Percentiles rank a stretch among this genome's conserved stretches.
These are phyloP conservation scores for Lactuca sativa DNA, from an alignment of 129 eudicot genomes.

Conservation along the genomic window DNA sequence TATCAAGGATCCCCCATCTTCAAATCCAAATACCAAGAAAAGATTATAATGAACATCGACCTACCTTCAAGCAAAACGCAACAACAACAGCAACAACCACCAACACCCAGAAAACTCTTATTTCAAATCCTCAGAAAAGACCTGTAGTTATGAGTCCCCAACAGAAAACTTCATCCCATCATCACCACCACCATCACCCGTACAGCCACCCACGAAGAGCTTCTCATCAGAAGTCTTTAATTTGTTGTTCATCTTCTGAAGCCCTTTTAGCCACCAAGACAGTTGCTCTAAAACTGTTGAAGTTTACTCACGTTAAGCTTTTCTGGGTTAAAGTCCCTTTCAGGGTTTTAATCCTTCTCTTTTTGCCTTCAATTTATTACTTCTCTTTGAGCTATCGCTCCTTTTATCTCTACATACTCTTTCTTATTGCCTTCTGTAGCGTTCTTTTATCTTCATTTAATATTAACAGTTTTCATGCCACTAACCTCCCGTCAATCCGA, in stretches of 20 bases:
- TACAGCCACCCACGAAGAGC: slow-evolving; percentile 11
- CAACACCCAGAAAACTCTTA: slow-evolving; percentile 22
- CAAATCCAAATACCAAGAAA: slow-evolving; percentile 31
- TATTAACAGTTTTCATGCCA: slow-evolving; percentile 24
- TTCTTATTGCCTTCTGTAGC: slow-evolving; percentile 42
- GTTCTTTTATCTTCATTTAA: slow-evolving; percentile 35
- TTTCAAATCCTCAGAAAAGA: slow-evolving; percentile 30
- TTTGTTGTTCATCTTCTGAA: slow-evolving; percentile 45
- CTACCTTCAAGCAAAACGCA: slow-evolving; percentile 17
- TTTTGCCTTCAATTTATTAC: slow-evolving; percentile 63
- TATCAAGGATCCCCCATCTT: slow-evolving; percentile 27
- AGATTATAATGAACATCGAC: slow-evolving; percentile 22
- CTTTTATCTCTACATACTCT: slow-evolving; percentile 38
- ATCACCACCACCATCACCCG: slow-evolving; percentile 26
- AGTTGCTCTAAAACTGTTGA: slow-evolving; percentile 39
- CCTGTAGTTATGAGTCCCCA: slow-evolving; percentile 38
- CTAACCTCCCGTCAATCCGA: slow-evolving; percentile 29
- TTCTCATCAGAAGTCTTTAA: slow-evolving; percentile 30
- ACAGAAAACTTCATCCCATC: slow-evolving; percentile 17
- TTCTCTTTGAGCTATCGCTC: slow-evolving; percentile 42
- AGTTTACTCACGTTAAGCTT: slow-evolving; percentile 41
- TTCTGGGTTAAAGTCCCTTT: slow-evolving; percentile 53
- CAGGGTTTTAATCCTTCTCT: slow-evolving; percentile 47
- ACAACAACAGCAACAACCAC: slow-evolving; percentile 1
- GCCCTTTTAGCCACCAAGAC: slow-evolving; percentile 58